Evolutionary conservation across 805 yeast genomes (phyloP), one percentile per base, ranked within the genome.

Genomic region (Brettanomyces sp.): DNA sequence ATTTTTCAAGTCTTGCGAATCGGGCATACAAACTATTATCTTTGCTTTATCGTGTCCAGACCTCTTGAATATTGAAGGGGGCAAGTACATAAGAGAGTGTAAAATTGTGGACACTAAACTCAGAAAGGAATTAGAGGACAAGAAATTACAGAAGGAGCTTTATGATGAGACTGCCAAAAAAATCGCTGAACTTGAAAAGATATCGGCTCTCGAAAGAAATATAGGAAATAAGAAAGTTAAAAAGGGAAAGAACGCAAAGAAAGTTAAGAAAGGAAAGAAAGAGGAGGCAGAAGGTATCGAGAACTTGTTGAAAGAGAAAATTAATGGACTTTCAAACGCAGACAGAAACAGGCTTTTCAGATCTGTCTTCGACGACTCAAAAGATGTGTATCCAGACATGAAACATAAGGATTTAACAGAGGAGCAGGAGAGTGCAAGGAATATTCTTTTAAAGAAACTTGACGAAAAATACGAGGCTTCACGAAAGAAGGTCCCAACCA

Each of bases 11-110:
- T 78, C 85, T 28, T 75, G 89, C 11, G 62, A 63, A 35, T 81
- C 82, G 52, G 99, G 97, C 4, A 83, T 87, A 30, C 96, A 93
- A 64, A 77, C 86, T 25, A 57, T 84, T 30, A 56, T 88, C 39
- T 82, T 74, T 66, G 85, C 87, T 0, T 57, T 85, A 41, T 75
- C 72, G 71, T 76, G 84, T 6, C 96, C 96, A 0, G 79, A 84
- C 13, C 68, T 87, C 24, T 76, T 74, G 35, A 76, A 73, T 18
- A 62, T 72, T 38, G 70, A 70, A 22, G 88, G 91, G 22, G 93
- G 87, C 3, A 72, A 79, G 45, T 77, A 84, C 57, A 68, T 88
- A 45, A 81, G 83, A 42, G 93, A 90, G 56, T 86, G 96, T 62
- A 64, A 69, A 13, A 59, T 77, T n/a, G 58, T 74, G 41, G 56